Evolutionary conservation across 345 rosid genomes (phyloP).

Genomic region (Syzygium oleosum): DNA sequence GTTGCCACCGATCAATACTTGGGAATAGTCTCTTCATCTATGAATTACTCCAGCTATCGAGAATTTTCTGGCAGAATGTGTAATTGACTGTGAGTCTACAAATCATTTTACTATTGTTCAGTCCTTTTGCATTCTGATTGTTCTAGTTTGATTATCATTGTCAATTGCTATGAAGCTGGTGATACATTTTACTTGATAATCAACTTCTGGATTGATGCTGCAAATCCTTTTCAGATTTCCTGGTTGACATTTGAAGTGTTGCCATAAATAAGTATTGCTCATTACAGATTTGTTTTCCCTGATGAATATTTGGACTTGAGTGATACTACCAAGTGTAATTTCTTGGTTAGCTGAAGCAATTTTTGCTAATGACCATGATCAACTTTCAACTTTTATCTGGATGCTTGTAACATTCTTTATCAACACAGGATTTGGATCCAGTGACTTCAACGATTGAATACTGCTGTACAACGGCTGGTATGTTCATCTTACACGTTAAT

Average conservation of each 20-base stretch:
- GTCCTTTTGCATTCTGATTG: background rate
- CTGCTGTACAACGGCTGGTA: constrained; percentile 87
- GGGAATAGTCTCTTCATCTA: background rate
- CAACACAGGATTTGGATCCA: constrained; percentile 62
- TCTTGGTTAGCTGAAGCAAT: background rate
- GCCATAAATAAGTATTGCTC: background rate
- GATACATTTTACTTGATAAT: background rate
- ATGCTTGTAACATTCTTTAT: background rate
- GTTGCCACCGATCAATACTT: background rate
- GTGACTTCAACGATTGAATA: constrained; percentile 71
- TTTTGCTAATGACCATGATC: background rate
- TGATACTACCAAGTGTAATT: background rate
- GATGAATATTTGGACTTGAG: background rate
- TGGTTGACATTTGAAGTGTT: background rate
- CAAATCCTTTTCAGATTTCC: background rate
- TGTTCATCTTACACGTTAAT: constrained; percentile 2
- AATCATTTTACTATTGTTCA: background rate
- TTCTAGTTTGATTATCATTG: background rate
- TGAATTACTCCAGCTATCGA: background rate
- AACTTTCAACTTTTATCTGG: background rate
- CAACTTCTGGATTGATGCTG: background rate
- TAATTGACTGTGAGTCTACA: background rate
- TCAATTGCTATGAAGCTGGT: background rate
- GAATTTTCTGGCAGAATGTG: background rate
- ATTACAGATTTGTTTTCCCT: background rate